phyloP scores from a whole-genome alignment of 495 filamentous ascomycete species.

The Tuber umbilicatum region DNA sequence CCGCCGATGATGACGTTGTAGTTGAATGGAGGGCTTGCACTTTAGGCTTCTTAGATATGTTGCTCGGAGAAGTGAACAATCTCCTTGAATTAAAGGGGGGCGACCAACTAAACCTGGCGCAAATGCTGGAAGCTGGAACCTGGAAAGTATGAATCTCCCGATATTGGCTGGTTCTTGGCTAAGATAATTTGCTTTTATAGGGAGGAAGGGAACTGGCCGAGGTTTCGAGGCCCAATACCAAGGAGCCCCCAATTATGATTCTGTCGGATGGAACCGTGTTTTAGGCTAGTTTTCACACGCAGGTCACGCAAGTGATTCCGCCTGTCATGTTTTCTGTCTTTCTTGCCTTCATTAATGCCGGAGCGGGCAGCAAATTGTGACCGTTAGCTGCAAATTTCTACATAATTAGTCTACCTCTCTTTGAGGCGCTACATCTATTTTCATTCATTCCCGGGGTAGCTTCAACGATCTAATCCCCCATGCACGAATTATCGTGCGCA shows the following conservation, averaged over 20 bases:
- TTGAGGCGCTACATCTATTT: neutral
- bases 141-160: constrained; percentile 66
- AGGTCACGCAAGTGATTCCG: neutral
- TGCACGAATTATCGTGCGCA: neutral
- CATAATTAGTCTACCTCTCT: neutral
- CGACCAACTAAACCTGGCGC: constrained; percentile 62
- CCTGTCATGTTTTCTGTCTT: neutral
- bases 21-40: constrained; percentile 83
- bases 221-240: constrained; percentile 90
- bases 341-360: neutral
- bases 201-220: constrained; percentile 94
- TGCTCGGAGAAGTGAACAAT: constrained; percentile 66
- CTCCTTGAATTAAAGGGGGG: constrained; percentile 48
- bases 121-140: constrained; percentile 81
- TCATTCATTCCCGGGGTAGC: neutral
- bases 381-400: neutral
- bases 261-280: constrained; percentile 95
- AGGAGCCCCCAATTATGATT: constrained; percentile 94
- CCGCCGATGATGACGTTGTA: constrained; percentile 72
- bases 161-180: constrained; percentile 39
- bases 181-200: constrained; percentile 45
- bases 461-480: neutral
- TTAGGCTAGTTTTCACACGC: constrained; percentile 44
- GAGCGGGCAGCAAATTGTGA: neutral
- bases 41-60: constrained; percentile 71